Evolutionary conservation across 177 flowering plant genomes (phyloP), one percentile per base, ranked within the genome.

Genomic region (Vitis hybrid): DNA sequence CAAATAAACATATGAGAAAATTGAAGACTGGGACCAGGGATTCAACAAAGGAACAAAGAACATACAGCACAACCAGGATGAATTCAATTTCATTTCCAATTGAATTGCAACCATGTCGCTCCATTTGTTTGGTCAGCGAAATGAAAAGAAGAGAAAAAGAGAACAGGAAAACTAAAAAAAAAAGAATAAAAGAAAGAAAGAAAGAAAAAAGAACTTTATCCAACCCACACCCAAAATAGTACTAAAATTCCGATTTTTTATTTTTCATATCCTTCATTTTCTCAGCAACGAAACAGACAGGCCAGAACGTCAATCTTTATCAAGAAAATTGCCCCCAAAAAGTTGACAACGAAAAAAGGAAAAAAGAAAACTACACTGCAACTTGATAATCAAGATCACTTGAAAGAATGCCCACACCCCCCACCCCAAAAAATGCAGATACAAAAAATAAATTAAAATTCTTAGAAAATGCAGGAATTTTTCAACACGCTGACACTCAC

Each of bases 201-300:
- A 39, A 62, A 31, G n/a, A 16, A 5, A 5, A 62, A 1, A 62
- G 45, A 9, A 62, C 51, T 19, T 9, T 31, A 31, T n/a, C 45
- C 50, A 62, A 33, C 11, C 15, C 50, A 14, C 16, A 5, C 51
- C 16, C n/a, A 14, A 10, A 39, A 39, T 5, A n/a, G 8, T 14
- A 61, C 18, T 31, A 33, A 50, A 62, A 8, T 62, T 50, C 3
- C 15, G 9, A 14, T 15, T 62, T 62, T 29, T 10, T 39, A 60
- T 33, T n/a, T n/a, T 2, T 31, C 2, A 14, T 33, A 14, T 16
- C 20, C 4, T 8, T 18, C 9, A 8, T 31, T 62, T 29, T 62
- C 64, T 20, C n/a, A n/a, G 55, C 67, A 64, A 16, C 55, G 31
- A 29, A 29, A 29, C 55, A 20, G 48, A 50, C 66, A 49, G 14